Conservation (phyloP, 1,284 basidiomycete genomes). For the Trichosporon faecale region DNA sequence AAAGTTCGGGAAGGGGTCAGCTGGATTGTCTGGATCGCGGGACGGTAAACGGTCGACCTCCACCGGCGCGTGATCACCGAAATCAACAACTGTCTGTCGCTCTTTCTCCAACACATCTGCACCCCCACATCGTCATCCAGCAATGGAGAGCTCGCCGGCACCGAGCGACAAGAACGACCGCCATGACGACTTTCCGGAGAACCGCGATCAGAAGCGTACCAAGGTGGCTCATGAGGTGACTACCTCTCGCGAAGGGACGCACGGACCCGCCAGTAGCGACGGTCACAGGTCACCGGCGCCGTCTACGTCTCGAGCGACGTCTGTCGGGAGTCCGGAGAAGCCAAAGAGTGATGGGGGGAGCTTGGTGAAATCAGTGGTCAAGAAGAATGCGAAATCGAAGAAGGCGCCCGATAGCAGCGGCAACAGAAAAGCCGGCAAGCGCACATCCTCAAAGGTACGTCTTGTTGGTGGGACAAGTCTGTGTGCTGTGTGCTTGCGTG, state of each 20-base stretch:
- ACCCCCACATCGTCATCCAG: background rate
- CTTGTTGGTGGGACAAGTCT: background rate
- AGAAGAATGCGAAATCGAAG: conserved; percentile 63
- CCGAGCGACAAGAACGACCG: conserved; percentile 47
- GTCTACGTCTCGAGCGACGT: conserved; percentile 3
- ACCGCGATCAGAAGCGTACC: conserved; percentile 14
- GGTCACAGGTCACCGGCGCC: background rate
- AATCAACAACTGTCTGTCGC: background rate
- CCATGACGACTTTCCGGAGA: background rate
- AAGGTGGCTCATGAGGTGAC: conserved; percentile 4
- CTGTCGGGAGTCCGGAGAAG: conserved; percentile 1
- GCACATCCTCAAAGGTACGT: background rate
- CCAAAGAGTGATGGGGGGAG: background rate
- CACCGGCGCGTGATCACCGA: conserved; percentile 5
- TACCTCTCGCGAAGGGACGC: background rate
- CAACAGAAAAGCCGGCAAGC: background rate
- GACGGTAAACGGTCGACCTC: conserved; percentile 6
- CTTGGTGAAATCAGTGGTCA: conserved; percentile 62
- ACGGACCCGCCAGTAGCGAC: background rate
- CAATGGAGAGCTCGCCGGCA: conserved; percentile 61
- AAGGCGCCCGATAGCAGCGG: conserved; percentile 11
- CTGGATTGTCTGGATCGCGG: background rate
- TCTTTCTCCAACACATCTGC: background rate
- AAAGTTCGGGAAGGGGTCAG: background rate
- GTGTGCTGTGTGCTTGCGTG: background rate